Conservation (phyloP, 192 early-diverging fungal genomes). For the Lobulomyces angularis region DNA sequence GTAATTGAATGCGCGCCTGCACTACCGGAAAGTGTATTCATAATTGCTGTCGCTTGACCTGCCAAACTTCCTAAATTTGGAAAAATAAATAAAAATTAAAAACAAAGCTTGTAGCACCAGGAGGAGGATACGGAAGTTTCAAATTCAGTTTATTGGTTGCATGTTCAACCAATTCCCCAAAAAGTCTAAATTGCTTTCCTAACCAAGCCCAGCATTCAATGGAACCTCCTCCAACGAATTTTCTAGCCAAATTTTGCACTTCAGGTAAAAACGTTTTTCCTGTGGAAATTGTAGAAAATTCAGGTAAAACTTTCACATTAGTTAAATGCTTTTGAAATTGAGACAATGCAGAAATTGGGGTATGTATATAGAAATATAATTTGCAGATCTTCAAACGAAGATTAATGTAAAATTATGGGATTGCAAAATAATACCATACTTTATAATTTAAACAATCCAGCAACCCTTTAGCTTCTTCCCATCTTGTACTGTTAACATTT, state of each 20-base stretch:
- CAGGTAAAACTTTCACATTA: constrained; percentile 44
- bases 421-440: constrained; percentile 19
- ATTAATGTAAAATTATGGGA: neutral
- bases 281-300: constrained; percentile 28
- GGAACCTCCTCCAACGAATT: constrained; percentile 52
- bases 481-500: constrained; percentile 40
- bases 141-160: constrained; percentile 52
- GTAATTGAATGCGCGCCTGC: too few relatives aligned
- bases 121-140: constrained; percentile 49
- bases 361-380: constrained; percentile 56
- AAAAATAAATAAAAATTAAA: constrained; percentile 11
- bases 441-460: constrained; percentile 66
- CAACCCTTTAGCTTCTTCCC: constrained; percentile 60
- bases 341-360: constrained; percentile 51
- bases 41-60: constrained; percentile 9
- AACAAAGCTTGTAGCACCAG: constrained; percentile 27
- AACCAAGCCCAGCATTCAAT: constrained; percentile 81
- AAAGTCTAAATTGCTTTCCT: constrained; percentile 61
- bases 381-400: constrained; percentile 52
- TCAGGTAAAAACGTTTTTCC: constrained; percentile 1
- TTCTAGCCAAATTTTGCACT: constrained; percentile 7
- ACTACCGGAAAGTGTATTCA: constrained; percentile 15
- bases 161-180: constrained; percentile 65
- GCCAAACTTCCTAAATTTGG: constrained; percentile 21
- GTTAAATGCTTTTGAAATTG: constrained; percentile 59